These are phyloP conservation scores for Pichia thaimueangensis DNA, from an alignment of 805 yeast species.

Conservation along the genomic window DNA sequence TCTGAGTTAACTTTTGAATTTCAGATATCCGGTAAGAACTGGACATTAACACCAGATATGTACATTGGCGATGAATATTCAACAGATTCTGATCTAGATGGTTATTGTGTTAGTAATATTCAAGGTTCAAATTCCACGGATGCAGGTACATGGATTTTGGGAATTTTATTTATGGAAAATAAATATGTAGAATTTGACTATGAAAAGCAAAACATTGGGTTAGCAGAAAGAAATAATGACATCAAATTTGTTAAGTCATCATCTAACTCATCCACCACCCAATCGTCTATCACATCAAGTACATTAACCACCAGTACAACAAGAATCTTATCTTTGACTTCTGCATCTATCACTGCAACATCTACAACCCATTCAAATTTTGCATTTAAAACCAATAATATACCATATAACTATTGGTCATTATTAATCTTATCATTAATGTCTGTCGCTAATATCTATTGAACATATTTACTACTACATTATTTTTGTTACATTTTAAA, in stretches of 20 bases:
- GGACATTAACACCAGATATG: conserved; percentile 37
- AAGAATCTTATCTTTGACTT: neutral
- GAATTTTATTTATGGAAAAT: conserved; percentile 52
- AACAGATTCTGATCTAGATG: conserved; percentile 30
- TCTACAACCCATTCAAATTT: neutral
- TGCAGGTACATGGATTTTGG: conserved; percentile 51
- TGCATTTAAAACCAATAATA: neutral
- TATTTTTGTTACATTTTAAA: neutral
- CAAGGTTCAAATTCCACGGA: conserved; percentile 45
- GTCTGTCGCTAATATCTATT: neutral
- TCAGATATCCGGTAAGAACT: conserved; percentile 37
- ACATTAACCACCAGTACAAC: conserved; percentile 1
- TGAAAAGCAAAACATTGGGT: conserved; percentile 43
- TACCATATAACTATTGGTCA: neutral
- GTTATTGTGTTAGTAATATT: conserved; percentile 58
- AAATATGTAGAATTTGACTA: conserved; percentile 55
- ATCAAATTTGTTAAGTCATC: conserved; percentile 20
- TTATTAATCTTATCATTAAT: neutral
- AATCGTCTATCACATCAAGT: conserved; percentile 1
- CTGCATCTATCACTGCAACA: conserved; percentile 1
- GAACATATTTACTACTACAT: too few species aligned
- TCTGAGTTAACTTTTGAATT: conserved; percentile 36
- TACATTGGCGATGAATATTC: conserved; percentile 47
- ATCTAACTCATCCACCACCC: conserved; percentile 1
- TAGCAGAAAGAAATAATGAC: conserved; percentile 39